Conservation (phyloP, 78 protist genomes). For the Tieghemostelium lacteum region DNA sequence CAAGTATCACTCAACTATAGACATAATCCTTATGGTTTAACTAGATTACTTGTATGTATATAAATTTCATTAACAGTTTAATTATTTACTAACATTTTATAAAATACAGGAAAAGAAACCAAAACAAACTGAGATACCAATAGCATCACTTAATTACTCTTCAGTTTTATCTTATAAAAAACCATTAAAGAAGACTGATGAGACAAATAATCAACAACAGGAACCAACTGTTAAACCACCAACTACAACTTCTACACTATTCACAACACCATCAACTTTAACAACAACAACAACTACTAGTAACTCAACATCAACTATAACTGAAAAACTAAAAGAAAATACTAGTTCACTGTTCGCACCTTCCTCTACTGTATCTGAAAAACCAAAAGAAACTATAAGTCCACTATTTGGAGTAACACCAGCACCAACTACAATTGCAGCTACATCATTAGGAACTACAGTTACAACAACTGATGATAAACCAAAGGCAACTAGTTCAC, state of each 20-base stretch:
- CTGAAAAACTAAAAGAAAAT: not conserved
- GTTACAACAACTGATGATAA: not conserved
- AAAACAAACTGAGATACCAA: conserved; percentile 50
- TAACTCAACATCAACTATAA: not conserved
- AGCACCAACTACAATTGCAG: not conserved
- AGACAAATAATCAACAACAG: not conserved
- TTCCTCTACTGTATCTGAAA: not conserved
- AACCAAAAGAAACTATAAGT: not conserved
- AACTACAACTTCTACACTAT: not conserved
- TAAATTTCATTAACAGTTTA: not conserved
- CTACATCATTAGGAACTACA: not conserved
- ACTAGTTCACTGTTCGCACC: not conserved
- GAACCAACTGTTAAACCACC: not conserved
- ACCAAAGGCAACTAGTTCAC: not conserved
- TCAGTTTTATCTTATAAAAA: conserved; percentile 58
- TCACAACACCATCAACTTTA: not conserved
- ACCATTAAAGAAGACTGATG: not conserved
- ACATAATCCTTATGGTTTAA: conserved; percentile 65
- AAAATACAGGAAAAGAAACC: conserved; percentile 61
- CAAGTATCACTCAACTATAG: conserved; percentile 41
- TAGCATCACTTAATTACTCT: conserved; percentile 37
- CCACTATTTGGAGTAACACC: not conserved
- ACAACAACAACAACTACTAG: not conserved
- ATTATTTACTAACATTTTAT: not conserved
- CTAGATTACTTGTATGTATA: conserved; percentile 34